Evolutionary conservation across 164 flowering plant species (phyloP).

Genomic region (Macadamia tetraphylla): DNA sequence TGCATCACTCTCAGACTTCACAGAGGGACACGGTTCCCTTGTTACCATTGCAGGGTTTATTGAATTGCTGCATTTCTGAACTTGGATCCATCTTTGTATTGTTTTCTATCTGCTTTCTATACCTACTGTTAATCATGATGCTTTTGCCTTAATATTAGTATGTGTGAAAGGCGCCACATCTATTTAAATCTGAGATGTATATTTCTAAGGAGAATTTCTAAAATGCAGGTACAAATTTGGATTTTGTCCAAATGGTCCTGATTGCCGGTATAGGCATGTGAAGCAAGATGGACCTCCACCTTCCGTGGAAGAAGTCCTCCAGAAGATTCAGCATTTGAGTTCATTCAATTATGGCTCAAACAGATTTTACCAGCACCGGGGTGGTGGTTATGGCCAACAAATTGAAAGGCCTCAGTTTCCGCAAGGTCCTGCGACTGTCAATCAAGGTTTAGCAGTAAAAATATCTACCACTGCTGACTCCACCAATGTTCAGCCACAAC

Average conservation of each 20-base stretch:
- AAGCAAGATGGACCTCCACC: constrained; percentile 98
- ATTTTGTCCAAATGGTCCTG: constrained; percentile 99
- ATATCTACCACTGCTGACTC: constrained; percentile 43
- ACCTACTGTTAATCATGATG: too few species aligned
- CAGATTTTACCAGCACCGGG: constrained; percentile 66
- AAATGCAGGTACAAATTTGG: constrained; percentile 92
- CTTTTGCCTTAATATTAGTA: neutral
- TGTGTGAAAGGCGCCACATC: neutral
- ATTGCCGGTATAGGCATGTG: constrained; percentile 96
- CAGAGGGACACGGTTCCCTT: too few species aligned
- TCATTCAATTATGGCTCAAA: constrained; percentile 60
- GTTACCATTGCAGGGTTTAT: too few species aligned
- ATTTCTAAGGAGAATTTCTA: constrained; percentile 11
- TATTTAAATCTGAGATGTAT: neutral
- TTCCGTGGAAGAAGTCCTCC: constrained; percentile 90
- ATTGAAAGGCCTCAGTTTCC: constrained; percentile 54
- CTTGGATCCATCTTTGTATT: too few species aligned
- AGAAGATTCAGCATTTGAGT: constrained; percentile 83
- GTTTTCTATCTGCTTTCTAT: too few species aligned
- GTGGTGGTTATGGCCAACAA: constrained; percentile 48
- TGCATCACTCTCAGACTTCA: too few species aligned
- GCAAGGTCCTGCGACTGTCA: constrained; percentile 39
- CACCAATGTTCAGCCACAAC: constrained; percentile 44
- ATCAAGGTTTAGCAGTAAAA: constrained; percentile 46
- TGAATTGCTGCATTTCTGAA: too few species aligned